Percentiles rank a stretch among this genome's conserved stretches.
These are phyloP conservation scores for Aspergillus thermomutatus DNA, from an alignment of 2,329 filamentous ascomycete species.

Conservation along the genomic window DNA sequence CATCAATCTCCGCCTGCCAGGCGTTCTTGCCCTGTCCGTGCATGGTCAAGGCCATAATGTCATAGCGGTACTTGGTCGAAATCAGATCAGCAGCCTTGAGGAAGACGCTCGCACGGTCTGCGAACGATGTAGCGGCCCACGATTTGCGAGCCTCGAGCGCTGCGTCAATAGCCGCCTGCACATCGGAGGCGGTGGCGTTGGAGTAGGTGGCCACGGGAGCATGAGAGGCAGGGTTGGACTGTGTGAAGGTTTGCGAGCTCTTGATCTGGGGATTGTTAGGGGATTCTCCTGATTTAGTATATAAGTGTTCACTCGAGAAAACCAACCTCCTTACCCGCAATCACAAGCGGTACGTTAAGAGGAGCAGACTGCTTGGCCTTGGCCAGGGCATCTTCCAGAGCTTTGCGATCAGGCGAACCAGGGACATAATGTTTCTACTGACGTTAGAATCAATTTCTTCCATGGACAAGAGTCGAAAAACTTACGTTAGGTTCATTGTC, in stretches of 20 bases:
- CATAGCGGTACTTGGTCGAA: constrained; percentile 88
- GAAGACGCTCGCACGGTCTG: constrained; percentile 88
- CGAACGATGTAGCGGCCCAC: constrained; percentile 85
- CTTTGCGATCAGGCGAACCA: constrained; percentile 73
- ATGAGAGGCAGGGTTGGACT: constrained; percentile 82
- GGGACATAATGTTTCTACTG: constrained; percentile 81
- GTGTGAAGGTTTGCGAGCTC: constrained; percentile 46
- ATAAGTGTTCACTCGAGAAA: neutral
- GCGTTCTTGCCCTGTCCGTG: constrained; percentile 96
- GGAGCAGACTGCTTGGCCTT: constrained; percentile 65
- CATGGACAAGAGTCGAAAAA: constrained; percentile 14
- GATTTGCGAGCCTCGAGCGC: constrained; percentile 80
- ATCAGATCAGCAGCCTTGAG: constrained; percentile 93
- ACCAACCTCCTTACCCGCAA: constrained; percentile 75
- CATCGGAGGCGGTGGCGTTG: constrained; percentile 72
- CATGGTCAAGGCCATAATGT: constrained; percentile 95
- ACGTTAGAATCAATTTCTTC: neutral
- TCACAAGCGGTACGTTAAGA: constrained; percentile 74
- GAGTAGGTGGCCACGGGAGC: constrained; percentile 78
- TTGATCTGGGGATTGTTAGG: constrained; percentile 24
- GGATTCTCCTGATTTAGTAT: neutral
- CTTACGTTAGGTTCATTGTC: constrained; percentile 94
- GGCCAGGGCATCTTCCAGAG: constrained; percentile 70
- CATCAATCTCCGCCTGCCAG: constrained; percentile 98
- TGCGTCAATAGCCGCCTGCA: constrained; percentile 74